Conservation (phyloP, 305 asterid genomes). For the Solanum hybrid region DNA sequence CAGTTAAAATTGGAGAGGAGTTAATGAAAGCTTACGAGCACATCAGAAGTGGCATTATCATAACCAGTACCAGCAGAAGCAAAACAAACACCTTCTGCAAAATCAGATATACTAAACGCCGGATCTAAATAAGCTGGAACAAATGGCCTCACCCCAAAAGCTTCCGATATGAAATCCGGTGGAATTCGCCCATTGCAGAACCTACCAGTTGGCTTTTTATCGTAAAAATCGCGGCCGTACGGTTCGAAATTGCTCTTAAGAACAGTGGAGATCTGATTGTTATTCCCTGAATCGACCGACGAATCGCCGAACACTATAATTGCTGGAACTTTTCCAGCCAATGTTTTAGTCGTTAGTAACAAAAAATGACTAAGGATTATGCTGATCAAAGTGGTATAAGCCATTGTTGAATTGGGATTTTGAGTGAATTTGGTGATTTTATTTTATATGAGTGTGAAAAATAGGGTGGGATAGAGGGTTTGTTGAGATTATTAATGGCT, state of each 20-base stretch:
- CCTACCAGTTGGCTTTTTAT: slow-evolving; percentile 52
- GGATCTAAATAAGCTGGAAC: slow-evolving; percentile 91
- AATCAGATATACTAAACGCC: slow-evolving; percentile 47
- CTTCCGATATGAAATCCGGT: slow-evolving; percentile 61
- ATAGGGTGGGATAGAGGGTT: not conserved
- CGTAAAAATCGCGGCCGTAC: slow-evolving; percentile 58
- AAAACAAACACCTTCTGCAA: slow-evolving; percentile 71
- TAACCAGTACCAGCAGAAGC: slow-evolving; percentile 93
- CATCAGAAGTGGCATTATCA: slow-evolving; percentile 67
- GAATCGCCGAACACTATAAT: slow-evolving; percentile 92
- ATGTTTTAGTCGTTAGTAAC: not conserved
- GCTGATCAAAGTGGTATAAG: not conserved
- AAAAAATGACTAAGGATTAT: not conserved
- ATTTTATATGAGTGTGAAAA: not conserved
- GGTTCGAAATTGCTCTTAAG: slow-evolving; percentile 67
- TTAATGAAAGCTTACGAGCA: slow-evolving; percentile 46
- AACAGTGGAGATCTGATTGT: slow-evolving; percentile 63
- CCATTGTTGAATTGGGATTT: not conserved
- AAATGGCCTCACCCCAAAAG: slow-evolving; percentile 65
- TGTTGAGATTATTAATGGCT: not conserved
- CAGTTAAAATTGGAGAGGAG: not conserved
- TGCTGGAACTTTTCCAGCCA: slow-evolving; percentile 55
- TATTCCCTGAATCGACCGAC: slow-evolving; percentile 89
- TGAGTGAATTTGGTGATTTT: not conserved
- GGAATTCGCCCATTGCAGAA: slow-evolving; percentile 65